These are phyloP conservation scores for Tuber magnatum DNA, from an alignment of 495 filamentous ascomycete genomes.

Conservation along the genomic window DNA sequence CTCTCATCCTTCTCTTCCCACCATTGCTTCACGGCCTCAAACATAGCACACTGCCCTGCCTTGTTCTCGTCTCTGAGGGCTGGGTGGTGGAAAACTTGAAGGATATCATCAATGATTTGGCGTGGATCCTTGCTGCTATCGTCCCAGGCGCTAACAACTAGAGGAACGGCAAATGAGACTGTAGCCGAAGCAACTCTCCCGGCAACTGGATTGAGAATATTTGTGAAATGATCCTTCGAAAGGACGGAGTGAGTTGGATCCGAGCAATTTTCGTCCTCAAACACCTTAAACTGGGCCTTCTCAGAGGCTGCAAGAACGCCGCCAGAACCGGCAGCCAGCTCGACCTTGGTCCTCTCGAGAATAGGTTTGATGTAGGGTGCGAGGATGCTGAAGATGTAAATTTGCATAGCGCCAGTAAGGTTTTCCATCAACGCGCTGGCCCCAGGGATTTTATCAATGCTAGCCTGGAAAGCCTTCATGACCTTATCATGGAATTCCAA, in stretches of 20 bases:
- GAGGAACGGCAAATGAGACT: constrained; percentile 72
- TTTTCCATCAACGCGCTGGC: constrained; percentile 71
- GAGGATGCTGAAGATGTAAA: constrained; percentile 76
- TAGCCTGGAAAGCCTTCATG: constrained; percentile 65
- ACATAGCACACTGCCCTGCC: constrained; percentile 72
- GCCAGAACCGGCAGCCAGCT: constrained; percentile 70
- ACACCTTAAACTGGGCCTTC: constrained; percentile 75
- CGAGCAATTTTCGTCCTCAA: constrained; percentile 61
- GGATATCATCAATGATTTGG: constrained; percentile 61
- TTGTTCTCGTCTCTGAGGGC: constrained; percentile 62
- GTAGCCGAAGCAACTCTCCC: constrained; percentile 70
- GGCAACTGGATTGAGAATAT: constrained; percentile 76
- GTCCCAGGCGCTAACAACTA: constrained; percentile 77
- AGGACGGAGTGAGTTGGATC: constrained; percentile 90
- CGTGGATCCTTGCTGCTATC: constrained; percentile 61
- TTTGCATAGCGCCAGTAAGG: constrained; percentile 66
- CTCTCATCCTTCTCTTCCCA: constrained; percentile 59
- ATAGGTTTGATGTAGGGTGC: constrained; percentile 79
- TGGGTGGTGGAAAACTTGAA: constrained; percentile 78
- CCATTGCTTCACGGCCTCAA: constrained; percentile 69
- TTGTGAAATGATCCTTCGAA: constrained; percentile 84
- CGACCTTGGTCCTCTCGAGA: constrained; percentile 73
- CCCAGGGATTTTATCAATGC: constrained; percentile 73
- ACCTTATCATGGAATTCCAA: constrained; percentile 83
- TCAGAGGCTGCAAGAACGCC: constrained; percentile 74